These are phyloP conservation scores for Cornus kousa DNA, from an alignment of 148 eudicot species.

Conservation along the genomic window DNA sequence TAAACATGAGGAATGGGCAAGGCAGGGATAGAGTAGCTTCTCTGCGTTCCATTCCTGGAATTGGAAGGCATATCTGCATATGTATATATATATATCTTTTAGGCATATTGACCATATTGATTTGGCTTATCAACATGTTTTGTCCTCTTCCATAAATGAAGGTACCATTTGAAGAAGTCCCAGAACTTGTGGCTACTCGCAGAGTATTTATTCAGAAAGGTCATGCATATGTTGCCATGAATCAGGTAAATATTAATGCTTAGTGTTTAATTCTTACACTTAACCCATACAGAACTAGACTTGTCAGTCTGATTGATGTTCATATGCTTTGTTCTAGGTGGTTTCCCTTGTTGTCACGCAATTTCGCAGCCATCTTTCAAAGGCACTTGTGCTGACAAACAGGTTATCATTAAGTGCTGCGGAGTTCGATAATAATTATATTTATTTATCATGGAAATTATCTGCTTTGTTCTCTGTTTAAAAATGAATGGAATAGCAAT, in stretches of 20 bases:
- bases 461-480: not conserved
- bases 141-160: conserved; percentile 30
- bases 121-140: conserved; percentile 10
- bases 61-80: not conserved
- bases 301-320: conserved; percentile 10
- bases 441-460: not conserved
- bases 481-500: not conserved
- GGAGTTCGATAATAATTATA: not conserved
- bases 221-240: conserved; percentile 84
- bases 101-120: conserved; percentile 4
- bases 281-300: not conserved
- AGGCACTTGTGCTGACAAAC: conserved; percentile 82
- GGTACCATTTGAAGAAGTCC: conserved; percentile 97
- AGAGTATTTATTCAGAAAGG: conserved; percentile 75
- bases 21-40: not conserved
- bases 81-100: too few relatives aligned
- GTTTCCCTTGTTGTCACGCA: conserved; percentile 70
- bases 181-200: conserved; percentile 84
- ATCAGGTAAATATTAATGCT: conserved; percentile 54
- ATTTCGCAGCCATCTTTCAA: conserved; percentile 84
- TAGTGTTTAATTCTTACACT: not conserved
- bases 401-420: conserved; percentile 40
- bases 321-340: conserved; percentile 43
- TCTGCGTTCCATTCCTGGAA: not conserved
- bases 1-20: conserved; percentile 5